Conservation (phyloP, 208 protist genomes). For the Wallacemonas collosoma region DNA sequence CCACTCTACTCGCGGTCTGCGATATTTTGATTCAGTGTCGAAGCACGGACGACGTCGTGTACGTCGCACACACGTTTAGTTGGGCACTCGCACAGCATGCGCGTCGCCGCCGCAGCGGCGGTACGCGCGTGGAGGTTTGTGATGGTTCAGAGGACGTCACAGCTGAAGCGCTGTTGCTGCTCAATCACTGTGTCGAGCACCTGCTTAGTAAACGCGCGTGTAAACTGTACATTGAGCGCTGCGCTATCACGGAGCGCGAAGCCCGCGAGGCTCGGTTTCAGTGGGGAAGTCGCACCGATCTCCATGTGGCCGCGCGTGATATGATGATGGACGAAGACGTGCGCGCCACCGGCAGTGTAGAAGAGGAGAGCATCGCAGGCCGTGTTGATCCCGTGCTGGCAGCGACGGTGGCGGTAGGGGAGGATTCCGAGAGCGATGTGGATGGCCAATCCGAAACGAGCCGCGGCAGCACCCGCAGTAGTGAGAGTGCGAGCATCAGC, state of each 20-base stretch:
- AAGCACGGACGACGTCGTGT: slow-evolving; percentile 55
- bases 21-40: slow-evolving; percentile 45
- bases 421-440: too few species aligned
- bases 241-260: slow-evolving; percentile 5
- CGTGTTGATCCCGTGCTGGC: too few species aligned
- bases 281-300: slow-evolving; percentile 13
- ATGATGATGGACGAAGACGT: slow-evolving; percentile 14
- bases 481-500: not conserved
- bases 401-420: not conserved
- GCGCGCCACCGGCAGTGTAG: not conserved
- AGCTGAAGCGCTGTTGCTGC: slow-evolving; percentile 43
- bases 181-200: slow-evolving; percentile 51
- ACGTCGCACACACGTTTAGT: slow-evolving; percentile 36
- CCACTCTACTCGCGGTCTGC: slow-evolving; percentile 58
- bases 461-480: not conserved
- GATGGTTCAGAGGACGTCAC: slow-evolving; percentile 21
- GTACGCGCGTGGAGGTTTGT: not conserved
- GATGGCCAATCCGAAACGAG: too few species aligned
- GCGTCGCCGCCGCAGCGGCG: not conserved
- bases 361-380: not conserved
- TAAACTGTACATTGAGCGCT: slow-evolving; percentile 1
- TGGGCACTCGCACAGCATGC: slow-evolving; percentile 32
- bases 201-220: slow-evolving; percentile 51
- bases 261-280: not conserved
- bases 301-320: not conserved